Conservation (phyloP, 2,329 filamentous ascomycete species). For the Venturia aucupariae region DNA sequence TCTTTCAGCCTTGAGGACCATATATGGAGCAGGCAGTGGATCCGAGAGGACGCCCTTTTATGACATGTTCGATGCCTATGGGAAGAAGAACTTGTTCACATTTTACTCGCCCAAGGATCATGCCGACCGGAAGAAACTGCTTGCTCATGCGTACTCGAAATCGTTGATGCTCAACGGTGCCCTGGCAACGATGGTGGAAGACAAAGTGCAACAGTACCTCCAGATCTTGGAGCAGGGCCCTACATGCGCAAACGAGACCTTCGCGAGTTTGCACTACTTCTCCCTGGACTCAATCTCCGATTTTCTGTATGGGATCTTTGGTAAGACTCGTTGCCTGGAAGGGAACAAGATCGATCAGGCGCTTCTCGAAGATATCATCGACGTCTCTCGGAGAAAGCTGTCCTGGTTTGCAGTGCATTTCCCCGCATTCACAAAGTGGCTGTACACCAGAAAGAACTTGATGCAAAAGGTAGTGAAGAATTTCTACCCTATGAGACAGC, state of each 20-base stretch:
- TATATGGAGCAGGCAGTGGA: slow-evolving; percentile 45
- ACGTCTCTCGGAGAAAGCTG: slow-evolving; percentile 36
- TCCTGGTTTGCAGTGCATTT: slow-evolving; percentile 44
- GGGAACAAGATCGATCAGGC: slow-evolving; percentile 30
- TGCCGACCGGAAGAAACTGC: slow-evolving; percentile 42
- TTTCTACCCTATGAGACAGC: slow-evolving; percentile 42
- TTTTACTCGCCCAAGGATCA: slow-evolving; percentile 38
- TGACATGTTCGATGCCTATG: slow-evolving; percentile 47
- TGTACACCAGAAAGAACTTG: slow-evolving; percentile 35
- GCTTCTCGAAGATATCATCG: slow-evolving; percentile 40
- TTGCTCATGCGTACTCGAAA: slow-evolving; percentile 47
- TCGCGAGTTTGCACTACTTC: slow-evolving; percentile 43
- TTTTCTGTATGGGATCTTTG: slow-evolving; percentile 41
- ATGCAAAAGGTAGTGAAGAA: slow-evolving; percentile 29
- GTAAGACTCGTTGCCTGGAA: slow-evolving; percentile 35
- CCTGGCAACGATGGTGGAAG: slow-evolving; percentile 28
- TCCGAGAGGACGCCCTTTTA: slow-evolving; percentile 45
- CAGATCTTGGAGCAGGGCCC: slow-evolving; percentile 31
- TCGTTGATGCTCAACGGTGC: slow-evolving; percentile 31
- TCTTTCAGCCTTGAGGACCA: slow-evolving; percentile 39
- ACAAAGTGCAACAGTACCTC: slow-evolving; percentile 34
- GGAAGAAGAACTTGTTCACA: slow-evolving; percentile 44
- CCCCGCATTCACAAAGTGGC: slow-evolving; percentile 37
- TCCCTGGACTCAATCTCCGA: slow-evolving; percentile 44
- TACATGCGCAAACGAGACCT: slow-evolving; percentile 34